phyloP scores from a whole-genome alignment of 2,329 filamentous ascomycete genomes.

The Sphaerostilbella broomeana region DNA sequence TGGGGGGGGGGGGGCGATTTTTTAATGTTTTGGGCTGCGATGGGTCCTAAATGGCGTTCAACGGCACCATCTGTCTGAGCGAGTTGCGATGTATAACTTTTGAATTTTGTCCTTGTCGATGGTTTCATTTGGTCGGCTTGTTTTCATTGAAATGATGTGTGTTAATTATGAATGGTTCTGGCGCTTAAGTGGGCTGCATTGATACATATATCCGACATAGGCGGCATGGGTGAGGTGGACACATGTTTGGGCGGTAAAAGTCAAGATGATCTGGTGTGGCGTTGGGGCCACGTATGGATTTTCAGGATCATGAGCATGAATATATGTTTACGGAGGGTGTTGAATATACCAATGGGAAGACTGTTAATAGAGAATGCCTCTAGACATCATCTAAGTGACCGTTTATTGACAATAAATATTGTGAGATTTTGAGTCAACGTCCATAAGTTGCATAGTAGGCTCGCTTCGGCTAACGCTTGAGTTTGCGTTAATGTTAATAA shows the following conservation, averaged over 20 bases:
- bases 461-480: no score
- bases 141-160: not conserved
- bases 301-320: slow-evolving; percentile 20
- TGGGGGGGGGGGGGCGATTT: no score
- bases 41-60: no score
- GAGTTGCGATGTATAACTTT: not conserved
- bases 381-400: no score
- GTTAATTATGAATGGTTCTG: not conserved
- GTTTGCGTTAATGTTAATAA: no score
- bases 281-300: slow-evolving; percentile 2
- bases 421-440: no score
- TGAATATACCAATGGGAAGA: slow-evolving; percentile 1
- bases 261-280: not conserved
- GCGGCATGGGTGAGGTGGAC: not conserved
- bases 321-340: slow-evolving; percentile 10
- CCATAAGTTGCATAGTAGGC: no score
- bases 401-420: no score
- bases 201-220: not conserved
- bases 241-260: slow-evolving; percentile 1
- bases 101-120: not conserved
- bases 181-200: not conserved
- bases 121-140: not conserved
- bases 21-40: no score
- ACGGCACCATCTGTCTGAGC: not conserved
- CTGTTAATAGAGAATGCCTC: no score